A percentile compares a stretch with the other conserved stretches of the same genome.
These are phyloP conservation scores for Grosmannia huntii DNA, from an alignment of 2,329 filamentous ascomycete species.

Conservation along the genomic window DNA sequence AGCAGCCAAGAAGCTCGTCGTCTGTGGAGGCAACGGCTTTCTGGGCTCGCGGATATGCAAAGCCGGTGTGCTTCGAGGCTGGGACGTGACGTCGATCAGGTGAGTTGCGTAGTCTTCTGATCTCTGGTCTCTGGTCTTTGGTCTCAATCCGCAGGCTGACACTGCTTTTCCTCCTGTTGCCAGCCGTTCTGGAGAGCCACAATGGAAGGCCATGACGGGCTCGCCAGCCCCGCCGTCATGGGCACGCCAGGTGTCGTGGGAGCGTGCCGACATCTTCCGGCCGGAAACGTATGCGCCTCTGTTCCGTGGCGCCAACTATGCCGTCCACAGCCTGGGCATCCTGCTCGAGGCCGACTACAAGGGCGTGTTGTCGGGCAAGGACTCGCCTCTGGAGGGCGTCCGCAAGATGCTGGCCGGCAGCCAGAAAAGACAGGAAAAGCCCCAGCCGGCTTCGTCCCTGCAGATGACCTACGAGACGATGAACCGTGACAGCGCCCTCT, in stretches of 20 bases:
- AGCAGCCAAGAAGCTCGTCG: slow-evolving; percentile 62
- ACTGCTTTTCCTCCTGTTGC: not conserved
- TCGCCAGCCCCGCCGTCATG: slow-evolving; percentile 60
- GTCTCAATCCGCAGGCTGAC: not conserved
- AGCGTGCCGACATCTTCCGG: slow-evolving; percentile 74
- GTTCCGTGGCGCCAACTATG: slow-evolving; percentile 65
- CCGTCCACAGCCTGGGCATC: slow-evolving; percentile 93
- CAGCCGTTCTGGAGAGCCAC: slow-evolving; percentile 81
- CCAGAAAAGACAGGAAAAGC: slow-evolving; percentile 22
- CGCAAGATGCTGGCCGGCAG: slow-evolving; percentile 59
- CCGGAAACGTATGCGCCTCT: slow-evolving; percentile 68
- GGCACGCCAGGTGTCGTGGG: slow-evolving; percentile 76
- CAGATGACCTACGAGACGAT: slow-evolving; percentile 85
- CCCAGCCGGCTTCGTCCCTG: not conserved
- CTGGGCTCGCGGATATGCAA: slow-evolving; percentile 83
- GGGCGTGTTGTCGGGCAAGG: slow-evolving; percentile 69
- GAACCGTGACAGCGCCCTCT: slow-evolving; percentile 83
- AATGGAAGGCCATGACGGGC: slow-evolving; percentile 69
- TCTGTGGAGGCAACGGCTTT: slow-evolving; percentile 91
- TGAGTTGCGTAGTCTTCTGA: slow-evolving; percentile 23
- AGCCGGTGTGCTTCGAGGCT: slow-evolving; percentile 70
- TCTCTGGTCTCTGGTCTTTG: not conserved
- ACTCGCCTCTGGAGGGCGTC: slow-evolving; percentile 68
- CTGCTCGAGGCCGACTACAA: slow-evolving; percentile 97
- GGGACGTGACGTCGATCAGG: slow-evolving; percentile 90